phyloP scores from a whole-genome alignment of 768 basidiomycete genomes.

The Scleroderma citrinum region DNA sequence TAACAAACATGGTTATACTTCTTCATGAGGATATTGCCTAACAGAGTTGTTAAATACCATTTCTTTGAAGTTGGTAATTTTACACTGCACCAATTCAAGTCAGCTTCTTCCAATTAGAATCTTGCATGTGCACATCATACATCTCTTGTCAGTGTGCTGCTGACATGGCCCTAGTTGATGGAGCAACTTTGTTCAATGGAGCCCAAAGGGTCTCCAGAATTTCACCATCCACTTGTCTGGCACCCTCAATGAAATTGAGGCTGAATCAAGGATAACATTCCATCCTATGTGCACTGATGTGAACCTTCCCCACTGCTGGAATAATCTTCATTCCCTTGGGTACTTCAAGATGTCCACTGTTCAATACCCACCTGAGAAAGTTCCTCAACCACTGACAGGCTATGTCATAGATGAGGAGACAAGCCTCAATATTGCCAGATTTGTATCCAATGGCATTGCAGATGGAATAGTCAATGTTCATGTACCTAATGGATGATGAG shows the following conservation, averaged over 20 bases:
- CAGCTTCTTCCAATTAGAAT: conserved; percentile 32
- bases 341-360: neutral
- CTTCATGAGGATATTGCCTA: too few relatives aligned
- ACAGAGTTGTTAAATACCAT: too few relatives aligned
- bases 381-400: conserved; percentile 21
- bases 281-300: conserved; percentile 25
- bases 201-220: conserved; percentile 33
- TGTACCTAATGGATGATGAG: conserved; percentile 13
- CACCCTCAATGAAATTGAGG: conserved; percentile 23
- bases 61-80: too few relatives aligned
- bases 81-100: too few relatives aligned
- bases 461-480: conserved; percentile 25
- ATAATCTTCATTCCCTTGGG: conserved; percentile 7
- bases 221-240: conserved; percentile 26
- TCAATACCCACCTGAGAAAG: conserved; percentile 6
- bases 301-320: conserved; percentile 22
- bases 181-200: conserved; percentile 20
- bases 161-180: conserved; percentile 16
- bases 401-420: conserved; percentile 25
- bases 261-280: conserved; percentile 21
- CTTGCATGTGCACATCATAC: conserved; percentile 27
- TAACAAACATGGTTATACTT: too few relatives aligned
- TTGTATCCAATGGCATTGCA: conserved; percentile 15
- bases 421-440: neutral
- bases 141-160: neutral